Base-by-base conservation (phyloP, 345 rosid species). In the Geranium brycei region DNA sequence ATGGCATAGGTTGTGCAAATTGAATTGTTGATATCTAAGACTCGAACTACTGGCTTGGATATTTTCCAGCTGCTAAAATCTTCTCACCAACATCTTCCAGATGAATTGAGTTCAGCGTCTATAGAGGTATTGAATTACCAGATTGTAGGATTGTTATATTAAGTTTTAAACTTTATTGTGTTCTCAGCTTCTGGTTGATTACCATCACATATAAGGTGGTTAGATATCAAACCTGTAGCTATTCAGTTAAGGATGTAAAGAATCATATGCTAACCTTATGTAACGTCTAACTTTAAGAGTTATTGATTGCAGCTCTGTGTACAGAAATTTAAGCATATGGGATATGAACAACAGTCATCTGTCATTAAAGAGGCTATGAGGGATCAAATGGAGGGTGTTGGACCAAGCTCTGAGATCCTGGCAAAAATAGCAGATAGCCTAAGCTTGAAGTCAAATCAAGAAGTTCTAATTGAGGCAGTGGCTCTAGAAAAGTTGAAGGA, bases 401-500 rank as follows among this genome's bases (percentile, higher is more conserved):
- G 82, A 70, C 85, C 86, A 4, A 81, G 80, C 74, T 73, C 89
- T 53, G 88, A 91, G 64, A 82, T 79, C 65, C 78, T 87, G 63
- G 77, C 83, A 31, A 83, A 84, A 83, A 81, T 91, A 62, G 85
- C 92, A 0, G 95, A 83, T 71, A 74, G 74, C 77, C 71, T 88
- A 55, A 78, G 88, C 71, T 80, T 95, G 75, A 88, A 81, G 71
- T 91, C 96, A 64, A 91, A 95, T 80, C 91, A 85, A 67, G 97
- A 95, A 69, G 79, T 85, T 77, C 78, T 95, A 19, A 91, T 91
- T 32, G 97, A 95, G 77, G 91, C 91, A 57, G 95, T 88, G 61
- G 92, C 99, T 75, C 84, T 95, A 14, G 99, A 95, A 75, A 88
- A 85, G 74, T 81, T 89, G 80, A 88, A 95, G 80, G 99, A 91